A percentile compares a stretch with the other conserved stretches of the same genome.
phyloP scores from a whole-genome alignment of 768 basidiomycete genomes.

The Cantharellus cinnabarinus region DNA sequence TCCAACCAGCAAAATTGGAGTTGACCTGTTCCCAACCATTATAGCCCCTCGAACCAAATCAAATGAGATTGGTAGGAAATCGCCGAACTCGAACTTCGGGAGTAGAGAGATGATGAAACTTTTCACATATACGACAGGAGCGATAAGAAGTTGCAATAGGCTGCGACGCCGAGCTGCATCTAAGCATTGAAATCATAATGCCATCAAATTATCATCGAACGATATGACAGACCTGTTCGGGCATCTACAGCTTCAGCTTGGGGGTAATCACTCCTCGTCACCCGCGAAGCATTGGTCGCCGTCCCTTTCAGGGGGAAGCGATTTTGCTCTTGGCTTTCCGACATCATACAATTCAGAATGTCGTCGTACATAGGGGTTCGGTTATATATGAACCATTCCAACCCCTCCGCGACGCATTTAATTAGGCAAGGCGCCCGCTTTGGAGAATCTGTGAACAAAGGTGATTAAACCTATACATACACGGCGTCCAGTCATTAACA shows the following conservation, averaged over 20 bases:
- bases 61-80: constrained; percentile 72
- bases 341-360: constrained; percentile 27
- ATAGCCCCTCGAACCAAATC: constrained; percentile 62
- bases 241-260: no score
- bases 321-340: neutral
- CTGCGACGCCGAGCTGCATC: no score
- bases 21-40: constrained; percentile 69
- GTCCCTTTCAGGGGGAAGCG: neutral
- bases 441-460: constrained; percentile 16
- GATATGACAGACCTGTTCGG: no score
- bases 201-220: no score
- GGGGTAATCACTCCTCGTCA: no score
- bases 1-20: constrained; percentile 57
- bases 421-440: constrained; percentile 50
- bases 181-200: no score
- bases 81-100: constrained; percentile 56
- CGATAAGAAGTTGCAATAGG: no score
- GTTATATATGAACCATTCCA: constrained; percentile 90
- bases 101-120: constrained; percentile 25
- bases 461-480: neutral
- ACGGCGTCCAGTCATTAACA: no score
- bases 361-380: constrained; percentile 73
- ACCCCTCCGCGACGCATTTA: constrained; percentile 57
- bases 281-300: no score
- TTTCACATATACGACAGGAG: no score